Conservation (phyloP, 1,284 basidiomycete genomes). For the Malassezia brasiliensis region DNA sequence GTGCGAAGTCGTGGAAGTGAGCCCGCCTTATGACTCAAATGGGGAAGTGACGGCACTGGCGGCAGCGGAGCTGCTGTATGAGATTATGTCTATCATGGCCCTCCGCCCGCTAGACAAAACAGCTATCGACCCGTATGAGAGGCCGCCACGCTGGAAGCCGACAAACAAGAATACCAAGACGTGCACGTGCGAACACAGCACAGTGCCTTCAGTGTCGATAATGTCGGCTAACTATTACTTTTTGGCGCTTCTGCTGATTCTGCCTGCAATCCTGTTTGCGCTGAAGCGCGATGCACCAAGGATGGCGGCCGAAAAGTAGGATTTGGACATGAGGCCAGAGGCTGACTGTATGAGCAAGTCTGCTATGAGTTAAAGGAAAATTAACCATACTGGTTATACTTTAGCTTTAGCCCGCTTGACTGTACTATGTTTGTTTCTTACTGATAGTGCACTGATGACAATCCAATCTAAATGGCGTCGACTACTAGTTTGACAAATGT, state of each 20-base stretch:
- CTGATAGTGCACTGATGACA: neutral
- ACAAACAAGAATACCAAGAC: neutral
- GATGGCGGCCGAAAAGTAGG: too few species aligned
- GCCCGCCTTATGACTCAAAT: slow-evolving; percentile 19
- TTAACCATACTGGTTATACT: neutral
- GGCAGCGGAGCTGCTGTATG: slow-evolving; percentile 30
- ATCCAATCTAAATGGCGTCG: too few species aligned
- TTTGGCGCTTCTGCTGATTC: neutral
- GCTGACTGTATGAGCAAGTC: too few species aligned
- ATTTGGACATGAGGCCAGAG: too few species aligned
- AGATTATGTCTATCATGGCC: slow-evolving; percentile 23
- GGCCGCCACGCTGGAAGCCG: neutral
- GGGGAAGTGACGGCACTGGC: slow-evolving; percentile 22
- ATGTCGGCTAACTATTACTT: neutral
- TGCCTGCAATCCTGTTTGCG: neutral
- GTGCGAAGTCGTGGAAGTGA: slow-evolving; percentile 33
- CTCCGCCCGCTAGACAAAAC: slow-evolving; percentile 5
- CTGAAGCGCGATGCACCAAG: too few species aligned
- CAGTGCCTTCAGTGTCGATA: neutral
- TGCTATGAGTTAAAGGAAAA: too few species aligned
- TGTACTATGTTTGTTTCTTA: neutral
- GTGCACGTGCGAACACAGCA: neutral
- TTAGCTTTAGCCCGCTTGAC: neutral
- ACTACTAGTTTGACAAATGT: too few species aligned
- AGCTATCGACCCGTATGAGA: neutral